phyloP scores from a whole-genome alignment of 495 filamentous ascomycete species.

The Trichoderma virens region DNA sequence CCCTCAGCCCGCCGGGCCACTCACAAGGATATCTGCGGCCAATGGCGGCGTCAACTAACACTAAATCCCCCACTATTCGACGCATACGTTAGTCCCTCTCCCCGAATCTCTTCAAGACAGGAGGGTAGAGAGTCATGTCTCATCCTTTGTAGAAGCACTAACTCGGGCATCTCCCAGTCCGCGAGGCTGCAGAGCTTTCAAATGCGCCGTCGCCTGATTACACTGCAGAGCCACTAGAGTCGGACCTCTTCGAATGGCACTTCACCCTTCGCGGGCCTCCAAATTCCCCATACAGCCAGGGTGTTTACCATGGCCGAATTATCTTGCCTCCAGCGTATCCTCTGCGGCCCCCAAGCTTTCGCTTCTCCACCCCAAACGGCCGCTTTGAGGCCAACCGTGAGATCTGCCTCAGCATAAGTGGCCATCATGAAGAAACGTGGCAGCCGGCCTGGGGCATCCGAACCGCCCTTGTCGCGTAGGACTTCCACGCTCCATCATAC shows the following conservation, averaged over 20 bases:
- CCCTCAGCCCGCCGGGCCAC: too few species aligned
- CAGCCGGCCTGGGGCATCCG: constrained; percentile 95
- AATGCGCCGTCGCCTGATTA: constrained; percentile 70
- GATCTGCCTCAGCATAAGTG: constrained; percentile 88
- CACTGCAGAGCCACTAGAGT: constrained; percentile 71
- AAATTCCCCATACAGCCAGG: constrained; percentile 62
- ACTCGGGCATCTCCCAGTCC: constrained; percentile 42
- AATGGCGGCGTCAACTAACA: not conserved
- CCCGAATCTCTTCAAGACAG: not conserved
- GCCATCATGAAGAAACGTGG: constrained; percentile 97
- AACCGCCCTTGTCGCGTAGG: constrained; percentile 57
- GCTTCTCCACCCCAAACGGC: constrained; percentile 86
- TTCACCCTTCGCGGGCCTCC: constrained; percentile 94
- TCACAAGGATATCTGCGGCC: not conserved
- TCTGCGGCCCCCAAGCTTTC: constrained; percentile 81
- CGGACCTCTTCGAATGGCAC: constrained; percentile 97
- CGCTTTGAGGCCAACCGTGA: constrained; percentile 96
- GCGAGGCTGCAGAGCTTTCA: constrained; percentile 80
- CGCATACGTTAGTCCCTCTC: not conserved
- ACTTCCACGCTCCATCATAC: not conserved
- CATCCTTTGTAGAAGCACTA: constrained; percentile 7
- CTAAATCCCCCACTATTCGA: not conserved
- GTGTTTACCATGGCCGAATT: constrained; percentile 95
- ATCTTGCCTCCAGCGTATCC: constrained; percentile 83
- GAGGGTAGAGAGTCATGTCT: not conserved